Conservation (phyloP, 108 stramenopile genomes). For the Bacterosira constricta region DNA sequence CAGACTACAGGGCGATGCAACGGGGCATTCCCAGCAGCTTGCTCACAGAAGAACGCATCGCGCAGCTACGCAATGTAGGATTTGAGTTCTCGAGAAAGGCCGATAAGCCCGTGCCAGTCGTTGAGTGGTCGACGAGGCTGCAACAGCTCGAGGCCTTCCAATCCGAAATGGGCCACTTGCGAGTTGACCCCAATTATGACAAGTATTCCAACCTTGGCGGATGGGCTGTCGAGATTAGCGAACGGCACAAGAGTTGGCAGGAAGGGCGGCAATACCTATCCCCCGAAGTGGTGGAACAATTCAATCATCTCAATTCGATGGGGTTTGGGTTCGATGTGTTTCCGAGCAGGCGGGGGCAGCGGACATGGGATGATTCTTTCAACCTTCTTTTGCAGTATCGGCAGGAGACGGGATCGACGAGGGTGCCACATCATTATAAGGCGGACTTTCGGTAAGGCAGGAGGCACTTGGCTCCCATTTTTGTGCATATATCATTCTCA, state of each 20-base stretch:
- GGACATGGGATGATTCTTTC: slow-evolving; percentile 8
- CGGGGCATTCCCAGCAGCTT: slow-evolving; percentile 6
- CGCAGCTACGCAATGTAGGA: slow-evolving; percentile 9
- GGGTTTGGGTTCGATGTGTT: slow-evolving; percentile 2
- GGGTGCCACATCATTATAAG: slow-evolving; percentile 10
- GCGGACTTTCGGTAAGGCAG: slow-evolving; percentile 6
- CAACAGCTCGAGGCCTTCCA: slow-evolving; percentile 18
- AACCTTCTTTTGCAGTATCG: slow-evolving; percentile 3
- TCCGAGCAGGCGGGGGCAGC: slow-evolving; percentile 1
- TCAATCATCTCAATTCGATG: neutral
- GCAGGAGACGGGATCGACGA: slow-evolving; percentile 4
- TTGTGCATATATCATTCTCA: neutral
- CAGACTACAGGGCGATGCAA: slow-evolving; percentile 11
- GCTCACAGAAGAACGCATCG: slow-evolving; percentile 21
- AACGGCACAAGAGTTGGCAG: slow-evolving; percentile 8
- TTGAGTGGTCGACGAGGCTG: slow-evolving; percentile 4
- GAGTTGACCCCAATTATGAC: slow-evolving; percentile 9
- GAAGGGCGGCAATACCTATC: slow-evolving; percentile 1
- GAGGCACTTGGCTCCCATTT: neutral
- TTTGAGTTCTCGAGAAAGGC: slow-evolving; percentile 23
- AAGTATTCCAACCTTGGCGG: slow-evolving; percentile 8
- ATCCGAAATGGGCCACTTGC: slow-evolving; percentile 6
- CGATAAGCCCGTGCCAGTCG: neutral
- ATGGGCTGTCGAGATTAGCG: slow-evolving; percentile 8
- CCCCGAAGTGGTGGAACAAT: neutral